phyloP scores from a whole-genome alignment of 2,329 filamentous ascomycete species.

The Davidsoniella eucalypti region DNA sequence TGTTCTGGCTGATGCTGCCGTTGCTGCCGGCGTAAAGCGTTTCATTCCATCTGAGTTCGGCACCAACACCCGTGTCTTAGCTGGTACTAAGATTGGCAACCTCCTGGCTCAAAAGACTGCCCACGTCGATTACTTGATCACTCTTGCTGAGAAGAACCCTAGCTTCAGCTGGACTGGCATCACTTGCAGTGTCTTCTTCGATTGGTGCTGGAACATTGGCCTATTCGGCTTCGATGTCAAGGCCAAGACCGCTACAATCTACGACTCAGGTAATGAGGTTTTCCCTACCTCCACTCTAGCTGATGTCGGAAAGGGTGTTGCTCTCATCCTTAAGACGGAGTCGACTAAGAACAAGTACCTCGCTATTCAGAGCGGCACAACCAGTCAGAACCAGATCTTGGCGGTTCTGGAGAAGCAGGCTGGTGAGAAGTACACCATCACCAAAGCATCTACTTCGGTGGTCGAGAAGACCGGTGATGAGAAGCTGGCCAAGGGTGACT shows the following conservation, averaged over 20 bases:
- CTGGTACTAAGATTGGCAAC: slow-evolving; percentile 20
- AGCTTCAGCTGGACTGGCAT: slow-evolving; percentile 33
- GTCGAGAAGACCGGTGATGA: slow-evolving; percentile 21
- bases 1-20: slow-evolving; percentile 39
- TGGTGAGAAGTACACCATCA: slow-evolving; percentile 29
- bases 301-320: slow-evolving; percentile 30
- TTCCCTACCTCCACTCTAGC: slow-evolving; percentile 33
- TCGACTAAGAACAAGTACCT: slow-evolving; percentile 37
- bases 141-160: slow-evolving; percentile 22
- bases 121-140: slow-evolving; percentile 24
- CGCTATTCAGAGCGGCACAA: slow-evolving; percentile 26
- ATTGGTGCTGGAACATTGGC: slow-evolving; percentile 30
- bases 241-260: slow-evolving; percentile 26
- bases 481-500: slow-evolving; percentile 18
- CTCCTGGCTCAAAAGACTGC: slow-evolving; percentile 35
- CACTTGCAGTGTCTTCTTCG: slow-evolving; percentile 27
- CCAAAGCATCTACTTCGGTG: slow-evolving; percentile 23
- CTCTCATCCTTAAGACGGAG: slow-evolving; percentile 30
- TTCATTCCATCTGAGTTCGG: slow-evolving; percentile 46
- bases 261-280: slow-evolving; percentile 31
- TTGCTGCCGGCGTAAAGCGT: slow-evolving; percentile 41
- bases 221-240: slow-evolving; percentile 25
- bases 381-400: slow-evolving; percentile 30
- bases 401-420: slow-evolving; percentile 31
- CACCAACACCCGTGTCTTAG: slow-evolving; percentile 16